These are phyloP conservation scores for Acacia melanoxylon DNA, from an alignment of 306 rosid species.

Conservation along the genomic window DNA sequence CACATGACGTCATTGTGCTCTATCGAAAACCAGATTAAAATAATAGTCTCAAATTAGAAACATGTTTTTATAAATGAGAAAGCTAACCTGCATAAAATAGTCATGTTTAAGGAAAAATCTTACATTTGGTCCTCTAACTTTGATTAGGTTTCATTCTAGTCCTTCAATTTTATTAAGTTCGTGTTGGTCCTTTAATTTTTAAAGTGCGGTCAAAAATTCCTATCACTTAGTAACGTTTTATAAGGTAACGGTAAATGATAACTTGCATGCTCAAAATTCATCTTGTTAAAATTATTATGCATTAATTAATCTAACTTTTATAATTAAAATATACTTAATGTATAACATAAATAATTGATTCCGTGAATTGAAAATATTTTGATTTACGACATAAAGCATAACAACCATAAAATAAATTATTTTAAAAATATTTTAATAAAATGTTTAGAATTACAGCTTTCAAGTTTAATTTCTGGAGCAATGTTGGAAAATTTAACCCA, in stretches of 20 bases:
- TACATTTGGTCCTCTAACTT: neutral
- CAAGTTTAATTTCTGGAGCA: neutral
- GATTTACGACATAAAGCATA: neutral
- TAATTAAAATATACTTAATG: neutral
- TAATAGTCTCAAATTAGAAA: neutral
- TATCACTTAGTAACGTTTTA: too few relatives aligned
- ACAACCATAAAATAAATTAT: neutral
- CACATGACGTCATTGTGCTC: too few relatives aligned
- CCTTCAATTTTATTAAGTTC: neutral
- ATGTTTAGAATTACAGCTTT: neutral
- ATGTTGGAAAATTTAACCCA: neutral
- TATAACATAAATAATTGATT: neutral
- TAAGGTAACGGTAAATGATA: neutral
- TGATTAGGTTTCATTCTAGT: neutral
- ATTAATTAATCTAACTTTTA: neutral
- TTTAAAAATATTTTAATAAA: neutral
- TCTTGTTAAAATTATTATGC: neutral
- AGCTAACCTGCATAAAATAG: constrained; percentile 1
- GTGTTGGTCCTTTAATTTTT: neutral
- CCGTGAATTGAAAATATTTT: neutral
- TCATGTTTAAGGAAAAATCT: neutral
- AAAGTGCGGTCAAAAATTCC: neutral
- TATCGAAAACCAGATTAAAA: neutral
- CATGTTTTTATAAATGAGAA: neutral
- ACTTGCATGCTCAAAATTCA: neutral